Conservation (phyloP, 306 rosid genomes). For the Dryas drummondii region DNA sequence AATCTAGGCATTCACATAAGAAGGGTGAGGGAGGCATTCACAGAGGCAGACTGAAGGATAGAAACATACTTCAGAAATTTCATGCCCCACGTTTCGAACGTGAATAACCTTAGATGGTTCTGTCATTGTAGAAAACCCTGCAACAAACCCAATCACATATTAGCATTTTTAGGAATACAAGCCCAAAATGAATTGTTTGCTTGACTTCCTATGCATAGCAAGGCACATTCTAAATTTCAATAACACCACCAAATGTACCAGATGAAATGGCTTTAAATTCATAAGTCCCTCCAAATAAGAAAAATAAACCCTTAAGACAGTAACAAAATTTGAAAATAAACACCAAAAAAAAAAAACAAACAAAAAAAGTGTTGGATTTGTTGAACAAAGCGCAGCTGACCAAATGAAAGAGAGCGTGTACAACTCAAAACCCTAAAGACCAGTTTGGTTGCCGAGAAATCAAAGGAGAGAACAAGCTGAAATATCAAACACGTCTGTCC, state of each 20-base stretch:
- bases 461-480: background rate
- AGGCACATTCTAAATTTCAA: background rate
- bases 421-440: constrained; percentile 32
- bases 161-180: background rate
- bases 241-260: background rate
- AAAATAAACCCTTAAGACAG: no score
- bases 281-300: background rate
- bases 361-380: background rate
- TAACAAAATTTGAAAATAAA: background rate
- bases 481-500: background rate
- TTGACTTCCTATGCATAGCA: background rate
- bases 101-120: constrained; percentile 97
- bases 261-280: background rate
- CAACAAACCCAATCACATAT: constrained; percentile 26
- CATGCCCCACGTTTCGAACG: constrained; percentile 95
- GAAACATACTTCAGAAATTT: constrained; percentile 72
- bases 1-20: background rate
- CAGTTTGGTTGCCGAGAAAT: constrained; percentile 13
- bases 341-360: background rate
- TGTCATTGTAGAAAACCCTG: constrained; percentile 64
- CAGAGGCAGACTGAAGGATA: constrained; percentile 7
- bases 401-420: background rate
- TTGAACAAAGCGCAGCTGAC: background rate
- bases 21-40: background rate
- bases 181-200: background rate